Evolutionary conservation across 345 rosid species (phyloP).

Genomic region (Aurinia saxatilis): DNA sequence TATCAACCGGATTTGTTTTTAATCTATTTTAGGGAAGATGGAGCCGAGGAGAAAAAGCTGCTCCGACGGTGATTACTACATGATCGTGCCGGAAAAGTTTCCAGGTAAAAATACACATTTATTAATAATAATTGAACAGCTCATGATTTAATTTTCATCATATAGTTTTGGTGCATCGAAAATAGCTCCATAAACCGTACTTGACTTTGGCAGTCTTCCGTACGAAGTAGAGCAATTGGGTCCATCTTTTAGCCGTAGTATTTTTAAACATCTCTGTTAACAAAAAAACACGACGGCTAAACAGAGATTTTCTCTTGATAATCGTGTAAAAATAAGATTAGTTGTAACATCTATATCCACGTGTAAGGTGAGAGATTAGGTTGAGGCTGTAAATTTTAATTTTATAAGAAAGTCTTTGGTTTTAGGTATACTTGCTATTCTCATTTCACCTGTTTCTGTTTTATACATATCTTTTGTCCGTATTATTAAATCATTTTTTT

Average conservation of each 20-base stretch:
- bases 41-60: conserved; percentile 62
- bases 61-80: conserved; percentile 50
- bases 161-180: neutral
- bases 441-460: conserved; percentile 20
- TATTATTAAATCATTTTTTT: neutral
- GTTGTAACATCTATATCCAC: conserved; percentile 31
- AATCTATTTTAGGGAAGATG: conserved; percentile 17
- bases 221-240: conserved; percentile 11
- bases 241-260: conserved; percentile 26
- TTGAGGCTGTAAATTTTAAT: neutral
- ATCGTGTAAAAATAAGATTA: conserved; percentile 11
- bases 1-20: too few species aligned
- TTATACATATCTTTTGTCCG: conserved; percentile 11
- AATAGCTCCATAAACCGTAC: conserved; percentile 15
- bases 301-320: conserved; percentile 2
- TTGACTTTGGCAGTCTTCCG: conserved; percentile 16
- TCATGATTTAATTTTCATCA: neutral
- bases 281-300: conserved; percentile 12
- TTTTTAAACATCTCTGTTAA: conserved; percentile 19
- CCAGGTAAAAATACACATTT: conserved; percentile 41
- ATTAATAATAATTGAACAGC: neutral
- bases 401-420: conserved; percentile 22
- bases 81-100: conserved; percentile 43
- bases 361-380: conserved; percentile 21
- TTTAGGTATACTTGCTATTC: conserved; percentile 33